phyloP scores from a whole-genome alignment of 768 basidiomycete genomes.

The Trametes elegans region DNA sequence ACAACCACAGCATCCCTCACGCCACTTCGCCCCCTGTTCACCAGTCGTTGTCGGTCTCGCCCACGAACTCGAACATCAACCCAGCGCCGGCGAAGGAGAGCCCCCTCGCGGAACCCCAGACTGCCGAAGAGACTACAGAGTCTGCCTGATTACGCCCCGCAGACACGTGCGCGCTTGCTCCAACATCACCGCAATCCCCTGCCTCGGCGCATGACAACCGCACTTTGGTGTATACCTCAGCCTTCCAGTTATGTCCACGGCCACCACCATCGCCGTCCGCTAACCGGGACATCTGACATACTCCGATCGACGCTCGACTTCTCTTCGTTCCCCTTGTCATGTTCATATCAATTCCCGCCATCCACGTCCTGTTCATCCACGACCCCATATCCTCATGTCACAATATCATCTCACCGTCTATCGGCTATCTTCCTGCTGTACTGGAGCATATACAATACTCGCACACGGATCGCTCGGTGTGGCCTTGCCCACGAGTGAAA shows the following conservation, averaged over 20 bases:
- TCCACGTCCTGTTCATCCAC: background rate
- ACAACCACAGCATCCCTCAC: slow-evolving; percentile 76
- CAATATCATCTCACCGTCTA: slow-evolving; percentile 1
- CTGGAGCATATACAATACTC: slow-evolving; percentile 21
- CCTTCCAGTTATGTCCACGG: no score
- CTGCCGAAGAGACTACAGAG: background rate
- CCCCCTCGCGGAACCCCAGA: slow-evolving; percentile 30
- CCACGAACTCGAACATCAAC: slow-evolving; percentile 50
- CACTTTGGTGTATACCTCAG: no score
- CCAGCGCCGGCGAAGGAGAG: slow-evolving; percentile 63
- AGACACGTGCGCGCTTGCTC: background rate
- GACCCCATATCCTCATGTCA: background rate
- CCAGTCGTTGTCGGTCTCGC: slow-evolving; percentile 62
- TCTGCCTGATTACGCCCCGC: background rate
- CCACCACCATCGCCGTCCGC: background rate
- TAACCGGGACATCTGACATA: slow-evolving; percentile 9
- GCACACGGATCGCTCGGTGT: slow-evolving; percentile 13
- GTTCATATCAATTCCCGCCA: background rate
- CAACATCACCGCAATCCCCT: background rate
- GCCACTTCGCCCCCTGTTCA: slow-evolving; percentile 65
- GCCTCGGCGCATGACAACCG: background rate
- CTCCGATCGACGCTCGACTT: background rate
- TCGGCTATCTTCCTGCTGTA: slow-evolving; percentile 17
- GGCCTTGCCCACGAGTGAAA: background rate
- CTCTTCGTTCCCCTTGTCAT: background rate